Evolutionary conservation across 2,329 filamentous ascomycete genomes (phyloP).

Genomic region (Fusarium piperis): DNA sequence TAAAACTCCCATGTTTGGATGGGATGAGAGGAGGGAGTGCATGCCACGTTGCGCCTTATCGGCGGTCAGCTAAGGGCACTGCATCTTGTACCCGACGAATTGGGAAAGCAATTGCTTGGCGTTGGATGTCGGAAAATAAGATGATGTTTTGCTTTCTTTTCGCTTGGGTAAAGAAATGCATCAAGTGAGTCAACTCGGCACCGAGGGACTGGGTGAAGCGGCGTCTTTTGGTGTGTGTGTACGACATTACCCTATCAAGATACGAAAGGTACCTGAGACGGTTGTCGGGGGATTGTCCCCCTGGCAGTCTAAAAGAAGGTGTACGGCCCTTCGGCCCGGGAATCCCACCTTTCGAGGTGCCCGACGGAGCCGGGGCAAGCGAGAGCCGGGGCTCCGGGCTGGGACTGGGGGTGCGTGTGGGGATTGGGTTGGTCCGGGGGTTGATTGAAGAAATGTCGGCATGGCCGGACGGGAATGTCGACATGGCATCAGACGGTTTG

Average conservation of each 20-base stretch:
- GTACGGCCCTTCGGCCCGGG: constrained; percentile 36
- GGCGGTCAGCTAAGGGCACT: neutral
- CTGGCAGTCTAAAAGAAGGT: constrained; percentile 17
- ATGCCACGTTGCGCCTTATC: constrained; percentile 6
- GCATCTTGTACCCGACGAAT: neutral
- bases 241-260: neutral
- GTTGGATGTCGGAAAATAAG: neutral
- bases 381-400: constrained; percentile 26
- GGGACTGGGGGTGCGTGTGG: neutral
- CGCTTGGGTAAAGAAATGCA: neutral
- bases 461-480: neutral
- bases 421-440: neutral
- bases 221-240: neutral
- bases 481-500: neutral
- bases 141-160: neutral
- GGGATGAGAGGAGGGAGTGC: neutral
- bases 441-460: neutral
- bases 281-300: neutral
- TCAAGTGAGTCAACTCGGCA: neutral
- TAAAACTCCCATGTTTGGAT: neutral
- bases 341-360: constrained; percentile 1
- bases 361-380: constrained; percentile 33
- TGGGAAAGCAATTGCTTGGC: neutral
- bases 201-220: neutral
- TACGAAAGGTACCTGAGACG: neutral